Conservation (phyloP, 345 rosid species). For the Balakata baccata region DNA sequence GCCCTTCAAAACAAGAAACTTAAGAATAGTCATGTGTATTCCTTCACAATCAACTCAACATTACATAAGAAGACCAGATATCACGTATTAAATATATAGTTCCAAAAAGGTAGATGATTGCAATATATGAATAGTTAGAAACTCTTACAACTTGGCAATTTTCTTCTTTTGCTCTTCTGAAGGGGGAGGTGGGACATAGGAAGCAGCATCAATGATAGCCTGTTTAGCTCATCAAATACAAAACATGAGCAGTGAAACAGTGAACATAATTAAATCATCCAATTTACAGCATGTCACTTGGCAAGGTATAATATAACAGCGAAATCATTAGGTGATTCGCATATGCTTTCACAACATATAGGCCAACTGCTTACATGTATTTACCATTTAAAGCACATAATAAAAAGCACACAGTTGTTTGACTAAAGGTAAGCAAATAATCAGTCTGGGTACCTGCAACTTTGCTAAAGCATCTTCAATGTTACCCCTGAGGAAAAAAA, state of each 20-base stretch:
- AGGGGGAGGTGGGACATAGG: conserved; percentile 96
- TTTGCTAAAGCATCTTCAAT: conserved; percentile 82
- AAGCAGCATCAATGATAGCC: conserved; percentile 88
- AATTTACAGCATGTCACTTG: background rate
- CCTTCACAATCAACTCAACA: background rate
- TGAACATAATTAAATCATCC: background rate
- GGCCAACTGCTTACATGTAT: background rate
- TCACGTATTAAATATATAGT: background rate
- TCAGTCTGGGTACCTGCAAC: conserved; percentile 59
- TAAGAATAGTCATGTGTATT: background rate
- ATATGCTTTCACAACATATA: background rate
- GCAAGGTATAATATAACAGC: background rate
- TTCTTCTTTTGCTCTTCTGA: conserved; percentile 97
- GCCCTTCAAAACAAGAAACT: conserved; percentile 50
- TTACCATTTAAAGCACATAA: background rate
- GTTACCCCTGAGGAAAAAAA: conserved; percentile 63
- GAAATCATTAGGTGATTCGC: background rate
- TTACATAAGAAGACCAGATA: background rate
- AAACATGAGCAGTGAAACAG: background rate
- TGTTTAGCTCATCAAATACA: conserved; percentile 29
- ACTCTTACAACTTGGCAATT: conserved; percentile 65
- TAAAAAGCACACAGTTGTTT: background rate
- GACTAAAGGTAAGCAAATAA: background rate
- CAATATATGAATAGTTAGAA: background rate
- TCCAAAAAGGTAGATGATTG: background rate